Percentiles rank a stretch among this genome's conserved stretches.
Evolutionary conservation across 2,329 filamentous ascomycete genomes (phyloP).

Genomic region (Macrophomina pseudophaseolina): DNA sequence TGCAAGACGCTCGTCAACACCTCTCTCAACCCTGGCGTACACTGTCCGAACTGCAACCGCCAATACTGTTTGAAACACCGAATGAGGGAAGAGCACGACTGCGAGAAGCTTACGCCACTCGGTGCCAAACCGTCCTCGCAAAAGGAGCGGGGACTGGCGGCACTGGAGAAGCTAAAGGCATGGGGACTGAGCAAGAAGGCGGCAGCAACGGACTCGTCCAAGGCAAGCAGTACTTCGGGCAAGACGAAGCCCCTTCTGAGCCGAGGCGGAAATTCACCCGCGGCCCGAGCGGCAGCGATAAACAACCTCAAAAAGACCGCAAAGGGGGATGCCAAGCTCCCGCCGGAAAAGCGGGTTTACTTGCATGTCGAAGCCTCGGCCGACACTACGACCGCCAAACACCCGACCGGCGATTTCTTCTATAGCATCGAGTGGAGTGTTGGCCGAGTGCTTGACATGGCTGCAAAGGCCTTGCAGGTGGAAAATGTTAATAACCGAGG

Average conservation of each 20-base stretch:
- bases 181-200: constrained; percentile 81
- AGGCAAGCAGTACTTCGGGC: constrained; percentile 46
- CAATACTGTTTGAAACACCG: constrained; percentile 81
- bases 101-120: constrained; percentile 71
- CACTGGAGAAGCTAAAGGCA: constrained; percentile 75
- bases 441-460: constrained; percentile 78
- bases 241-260: constrained; percentile 1
- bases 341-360: constrained; percentile 85
- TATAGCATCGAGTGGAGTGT: constrained; percentile 79
- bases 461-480: constrained; percentile 77
- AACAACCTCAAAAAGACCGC: constrained; percentile 83
- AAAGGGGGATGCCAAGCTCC: constrained; percentile 85
- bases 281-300: constrained; percentile 70
- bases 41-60: constrained; percentile 73
- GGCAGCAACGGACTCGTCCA: constrained; percentile 61
- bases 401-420: constrained; percentile 66
- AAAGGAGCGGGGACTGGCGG: constrained; percentile 70
- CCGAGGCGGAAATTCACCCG: constrained; percentile 45
- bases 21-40: constrained; percentile 68
- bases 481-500: constrained; percentile 84
- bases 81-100: constrained; percentile 81
- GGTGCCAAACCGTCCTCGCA: constrained; percentile 57
- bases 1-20: constrained; percentile 78
- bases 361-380: constrained; percentile 88
- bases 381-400: constrained; percentile 81